phyloP scores from a whole-genome alignment of 169 alveolate species.

The Sarcocystis neurona region DNA sequence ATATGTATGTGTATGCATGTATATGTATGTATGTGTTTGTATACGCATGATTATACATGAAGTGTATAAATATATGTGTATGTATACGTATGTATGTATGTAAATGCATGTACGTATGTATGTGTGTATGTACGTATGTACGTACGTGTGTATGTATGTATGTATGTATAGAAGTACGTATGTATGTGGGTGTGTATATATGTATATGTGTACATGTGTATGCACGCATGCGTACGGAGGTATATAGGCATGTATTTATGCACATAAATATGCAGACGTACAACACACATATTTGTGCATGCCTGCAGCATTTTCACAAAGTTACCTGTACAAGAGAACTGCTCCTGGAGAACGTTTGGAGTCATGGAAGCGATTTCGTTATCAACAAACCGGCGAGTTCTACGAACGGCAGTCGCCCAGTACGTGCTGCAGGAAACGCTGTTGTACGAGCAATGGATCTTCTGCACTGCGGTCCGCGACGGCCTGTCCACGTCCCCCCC shows the following conservation, averaged over 20 bases:
- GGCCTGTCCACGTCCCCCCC: conserved; percentile 5
- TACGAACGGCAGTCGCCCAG: not conserved
- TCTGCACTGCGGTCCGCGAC: not conserved
- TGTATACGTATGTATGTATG: not conserved
- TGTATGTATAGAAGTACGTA: not conserved
- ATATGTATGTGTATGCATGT: no score
- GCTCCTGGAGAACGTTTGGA: conserved; percentile 3
- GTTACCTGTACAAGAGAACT: conserved; percentile 23
- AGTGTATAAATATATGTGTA: not conserved
- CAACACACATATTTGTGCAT: no score
- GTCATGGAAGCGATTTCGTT: not conserved
- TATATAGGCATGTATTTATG: not conserved
- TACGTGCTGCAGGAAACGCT: conserved; percentile 19
- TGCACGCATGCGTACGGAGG: not conserved
- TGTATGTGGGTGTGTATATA: not conserved
- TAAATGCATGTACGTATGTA: not conserved
- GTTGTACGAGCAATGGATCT: not conserved
- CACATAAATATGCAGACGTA: no score
- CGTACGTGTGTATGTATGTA: not conserved
- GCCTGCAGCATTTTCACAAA: no score
- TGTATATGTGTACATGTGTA: no score
- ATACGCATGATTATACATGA: not conserved
- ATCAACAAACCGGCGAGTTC: not conserved
- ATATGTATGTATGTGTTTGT: not conserved
- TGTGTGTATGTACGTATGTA: not conserved